Base-by-base conservation (phyloP, 2,329 filamentous ascomycete species). In the Rugonectria rugulosa region DNA sequence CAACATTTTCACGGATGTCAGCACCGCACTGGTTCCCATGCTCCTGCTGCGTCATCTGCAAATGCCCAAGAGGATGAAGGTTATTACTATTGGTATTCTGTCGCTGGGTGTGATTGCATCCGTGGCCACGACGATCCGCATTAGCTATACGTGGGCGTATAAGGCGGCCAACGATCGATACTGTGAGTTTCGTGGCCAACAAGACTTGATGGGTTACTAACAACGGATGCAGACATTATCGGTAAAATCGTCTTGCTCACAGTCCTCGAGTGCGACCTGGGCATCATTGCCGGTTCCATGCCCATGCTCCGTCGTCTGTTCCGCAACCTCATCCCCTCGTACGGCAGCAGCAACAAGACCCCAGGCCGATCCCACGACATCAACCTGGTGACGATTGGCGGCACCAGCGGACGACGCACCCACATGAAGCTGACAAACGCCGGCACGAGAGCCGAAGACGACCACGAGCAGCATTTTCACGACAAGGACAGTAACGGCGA, bases 221-320 rank as follows among this genome's bases (percentile, higher is more conserved):
- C n/a, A n/a, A n/a, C n/a, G n/a, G 23, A 2, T 21, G 6, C 12
- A 66, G 64, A 58, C 48, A 26, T 45, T 12, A 53, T 66, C 19
- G 64, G 56, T 10, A 60, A 65, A 24, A 64, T 68, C 20, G 55
- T 68, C 23, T 9, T 68, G 4, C 57, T 60, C 29, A 68, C 66
- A 3, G 57, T 68, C 4, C 41, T 67, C 37, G 65, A 68, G 27
- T 67, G 65, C 38, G 56, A 60, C 26, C 26, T 68, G 17, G 65
- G 65, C 12, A 65, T 68, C 53, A 62, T 67, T 23, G 59, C 62
- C 11, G 66, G 66, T 10, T 67, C 58, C 14, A 56, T 68, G 37
- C 63, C 66, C 7, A 65, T 65, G 61, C 51, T 68, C 10, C 65
- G 65, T 4, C 46, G 47, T 5, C 56, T 66, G 20, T 55, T 68